Base-by-base conservation (phyloP, 441 rosid species). In the Daphne laureola region DNA sequence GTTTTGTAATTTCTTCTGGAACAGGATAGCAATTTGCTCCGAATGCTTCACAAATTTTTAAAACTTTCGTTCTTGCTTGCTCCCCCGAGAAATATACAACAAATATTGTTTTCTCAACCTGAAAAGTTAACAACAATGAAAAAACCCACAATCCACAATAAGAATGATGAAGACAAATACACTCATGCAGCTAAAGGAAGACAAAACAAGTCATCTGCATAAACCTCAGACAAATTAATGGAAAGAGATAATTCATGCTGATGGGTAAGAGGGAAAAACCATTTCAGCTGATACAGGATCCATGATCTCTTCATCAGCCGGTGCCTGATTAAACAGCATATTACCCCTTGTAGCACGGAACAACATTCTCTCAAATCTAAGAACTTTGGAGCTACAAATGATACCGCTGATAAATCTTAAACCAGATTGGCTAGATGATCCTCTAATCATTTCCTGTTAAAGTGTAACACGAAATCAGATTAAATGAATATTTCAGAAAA, bases 271-370 rank as follows among this genome's bases (percentile, higher is more conserved):
- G 63, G 52, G 69, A 4, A 62, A 43, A 68, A 90, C 99, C 98
- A 76, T 86, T 76, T 94, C 98, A 61, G 76, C 57, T 43, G 96
- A 74, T 55, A 80, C 71, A 67, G 92, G 97, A 77, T 92, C 97
- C 88, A 84, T 67, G 74, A 87, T 82, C 66, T 76, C 98, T 77
- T 87, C 98, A 72, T 77, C 90, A 50, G 96, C 92, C 17, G 84
- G 72, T 42, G 96, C 81, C 74, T 83, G 97, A 67, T 86, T 89
- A 76, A 92, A 92, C 73, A 89, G 95, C 96, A 92, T 83, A 73
- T 92, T 92, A 66, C 98, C 98, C 75, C 98, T 84, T 58, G 97
- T 92, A 58, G 97, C 89, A 60, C 97, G 96, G 73, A 92, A 92
- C 67, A 92, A 63, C 92, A 92, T 84, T 75, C 96, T 83, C 78